These are phyloP conservation scores for Roridomyces roridus DNA, from an alignment of 768 basidiomycete species.

Conservation along the genomic window DNA sequence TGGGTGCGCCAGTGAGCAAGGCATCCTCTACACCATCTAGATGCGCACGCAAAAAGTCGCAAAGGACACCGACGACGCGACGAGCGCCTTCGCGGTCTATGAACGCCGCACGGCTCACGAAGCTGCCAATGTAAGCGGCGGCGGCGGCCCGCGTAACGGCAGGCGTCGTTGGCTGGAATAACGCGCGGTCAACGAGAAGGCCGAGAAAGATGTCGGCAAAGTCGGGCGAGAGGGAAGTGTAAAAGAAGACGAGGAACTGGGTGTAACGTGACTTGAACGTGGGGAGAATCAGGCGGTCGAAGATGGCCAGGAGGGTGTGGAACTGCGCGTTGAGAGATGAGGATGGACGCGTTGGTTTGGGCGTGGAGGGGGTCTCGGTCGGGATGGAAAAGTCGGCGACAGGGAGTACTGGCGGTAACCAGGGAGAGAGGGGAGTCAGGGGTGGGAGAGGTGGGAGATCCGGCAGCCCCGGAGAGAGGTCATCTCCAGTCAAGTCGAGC, in stretches of 20 bases:
- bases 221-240: slow-evolving; percentile 85
- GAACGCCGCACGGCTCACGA: slow-evolving; percentile 89
- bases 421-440: slow-evolving; percentile 18
- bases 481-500: slow-evolving; percentile 20
- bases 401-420: slow-evolving; percentile 30
- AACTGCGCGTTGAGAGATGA: slow-evolving; percentile 68
- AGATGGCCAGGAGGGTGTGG: slow-evolving; percentile 87
- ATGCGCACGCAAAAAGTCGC: slow-evolving; percentile 80
- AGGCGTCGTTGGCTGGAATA: slow-evolving; percentile 63
- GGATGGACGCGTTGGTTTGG: slow-evolving; percentile 23
- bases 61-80: slow-evolving; percentile 81
- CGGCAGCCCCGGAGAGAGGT: slow-evolving; percentile 34
- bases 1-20: slow-evolving; percentile 42
- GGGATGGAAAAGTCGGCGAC: slow-evolving; percentile 25
- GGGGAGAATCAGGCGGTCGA: slow-evolving; percentile 90
- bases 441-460: slow-evolving; percentile 42
- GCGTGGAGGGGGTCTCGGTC: slow-evolving; percentile 15
- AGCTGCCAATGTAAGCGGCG: slow-evolving; percentile 90
- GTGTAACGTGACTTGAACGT: slow-evolving; percentile 98
- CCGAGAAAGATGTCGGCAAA: slow-evolving; percentile 95
- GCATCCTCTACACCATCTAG: slow-evolving; percentile 72
- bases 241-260: slow-evolving; percentile 97
- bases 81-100: slow-evolving; percentile 78
- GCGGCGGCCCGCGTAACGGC: slow-evolving; percentile 89
- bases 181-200: slow-evolving; percentile 89